A percentile compares a stretch with the other conserved stretches of the same genome.
phyloP scores from a whole-genome alignment of 768 basidiomycete species.

The Hypholoma sublateritium region DNA sequence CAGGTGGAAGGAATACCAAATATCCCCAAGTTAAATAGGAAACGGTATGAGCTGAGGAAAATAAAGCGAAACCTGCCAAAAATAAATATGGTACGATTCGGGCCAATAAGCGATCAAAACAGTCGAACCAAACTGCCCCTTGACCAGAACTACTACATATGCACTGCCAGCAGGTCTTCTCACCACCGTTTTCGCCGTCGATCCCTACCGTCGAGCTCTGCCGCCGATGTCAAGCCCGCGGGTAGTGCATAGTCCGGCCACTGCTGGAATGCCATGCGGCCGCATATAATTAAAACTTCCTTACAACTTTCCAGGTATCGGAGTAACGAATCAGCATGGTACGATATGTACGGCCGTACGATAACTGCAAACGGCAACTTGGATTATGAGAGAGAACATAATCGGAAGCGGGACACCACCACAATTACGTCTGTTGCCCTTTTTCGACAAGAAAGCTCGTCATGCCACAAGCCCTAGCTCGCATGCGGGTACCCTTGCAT shows the following conservation, averaged over 20 bases:
- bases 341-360: not conserved
- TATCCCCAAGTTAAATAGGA: constrained; percentile 32
- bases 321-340: not conserved
- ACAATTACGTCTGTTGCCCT: too few relatives aligned
- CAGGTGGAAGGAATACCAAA: constrained; percentile 17
- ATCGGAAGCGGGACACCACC: too few relatives aligned
- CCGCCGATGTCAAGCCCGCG: not conserved
- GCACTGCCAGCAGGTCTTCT: not conserved
- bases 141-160: not conserved
- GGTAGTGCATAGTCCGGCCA: not conserved
- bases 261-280: not conserved
- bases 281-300: not conserved
- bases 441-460: too few relatives aligned
- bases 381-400: too few relatives aligned
- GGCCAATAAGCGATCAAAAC: constrained; percentile 16
- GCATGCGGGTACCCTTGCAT: too few relatives aligned
- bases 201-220: not conserved
- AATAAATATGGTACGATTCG: constrained; percentile 49
- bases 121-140: constrained; percentile 18
- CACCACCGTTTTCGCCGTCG: not conserved
- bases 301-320: too few relatives aligned
- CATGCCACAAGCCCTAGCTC: too few relatives aligned
- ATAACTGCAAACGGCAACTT: not conserved
- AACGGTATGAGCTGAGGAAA: constrained; percentile 33
- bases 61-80: constrained; percentile 32